Evolutionary conservation across 1,139 yeast genomes (phyloP).

Genomic region (Candida frijolesensis): DNA sequence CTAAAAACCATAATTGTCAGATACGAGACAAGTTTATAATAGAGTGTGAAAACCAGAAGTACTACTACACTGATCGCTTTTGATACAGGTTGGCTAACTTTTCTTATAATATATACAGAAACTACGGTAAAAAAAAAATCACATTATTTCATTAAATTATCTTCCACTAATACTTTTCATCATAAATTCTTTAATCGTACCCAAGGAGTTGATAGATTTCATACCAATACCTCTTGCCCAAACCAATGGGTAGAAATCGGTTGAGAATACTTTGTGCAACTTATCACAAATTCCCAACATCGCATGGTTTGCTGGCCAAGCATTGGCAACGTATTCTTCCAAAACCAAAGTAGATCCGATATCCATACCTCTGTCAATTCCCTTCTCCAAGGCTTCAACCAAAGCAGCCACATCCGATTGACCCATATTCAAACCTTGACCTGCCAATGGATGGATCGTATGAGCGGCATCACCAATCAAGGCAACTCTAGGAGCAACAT

Average conservation of each 20-base stretch:
- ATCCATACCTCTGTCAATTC: constrained; percentile 79
- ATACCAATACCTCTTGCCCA: constrained; percentile 76
- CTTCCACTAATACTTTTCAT: constrained; percentile 37
- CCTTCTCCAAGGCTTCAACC: constrained; percentile 67
- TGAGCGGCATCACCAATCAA: constrained; percentile 98
- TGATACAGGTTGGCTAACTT: not conserved
- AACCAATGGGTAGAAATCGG: constrained; percentile 74
- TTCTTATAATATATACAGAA: not conserved
- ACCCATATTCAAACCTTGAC: constrained; percentile 99
- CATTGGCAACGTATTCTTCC: constrained; percentile 81
- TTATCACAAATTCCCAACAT: constrained; percentile 90
- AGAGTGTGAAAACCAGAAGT: too few species aligned
- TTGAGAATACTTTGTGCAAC: constrained; percentile 82
- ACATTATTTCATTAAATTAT: constrained; percentile 9
- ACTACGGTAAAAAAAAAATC: too few species aligned
- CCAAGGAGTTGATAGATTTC: constrained; percentile 62
- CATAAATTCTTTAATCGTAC: constrained; percentile 58
- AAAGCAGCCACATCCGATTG: constrained; percentile 85
- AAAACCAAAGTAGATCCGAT: constrained; percentile 82
- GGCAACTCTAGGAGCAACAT: constrained; percentile 82
- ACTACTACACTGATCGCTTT: too few species aligned
- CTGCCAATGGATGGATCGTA: constrained; percentile 95
- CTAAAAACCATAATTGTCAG: not conserved
- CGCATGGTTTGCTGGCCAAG: constrained; percentile 79
- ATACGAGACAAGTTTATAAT: too few species aligned